Evolutionary conservation across 306 rosid species (phyloP).

Genomic region (Parietaria judaica): DNA sequence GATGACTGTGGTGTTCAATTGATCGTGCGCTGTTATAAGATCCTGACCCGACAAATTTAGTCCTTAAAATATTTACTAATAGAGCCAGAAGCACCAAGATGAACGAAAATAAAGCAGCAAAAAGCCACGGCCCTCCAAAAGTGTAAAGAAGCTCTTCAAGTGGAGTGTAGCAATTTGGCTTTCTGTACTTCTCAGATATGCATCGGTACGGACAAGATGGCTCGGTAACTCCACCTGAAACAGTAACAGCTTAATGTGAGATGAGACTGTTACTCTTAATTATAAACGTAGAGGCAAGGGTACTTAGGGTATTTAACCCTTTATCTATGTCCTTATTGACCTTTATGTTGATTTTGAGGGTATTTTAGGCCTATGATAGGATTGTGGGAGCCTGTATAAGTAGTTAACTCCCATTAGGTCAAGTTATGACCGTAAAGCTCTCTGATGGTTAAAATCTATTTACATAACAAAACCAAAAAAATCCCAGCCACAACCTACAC

Average conservation of each 20-base stretch:
- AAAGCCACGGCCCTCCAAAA: constrained; percentile 89
- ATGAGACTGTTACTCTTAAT: neutral
- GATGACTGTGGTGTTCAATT: constrained; percentile 58
- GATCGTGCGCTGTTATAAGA: constrained; percentile 56
- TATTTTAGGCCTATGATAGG: no score
- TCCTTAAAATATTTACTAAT: constrained; percentile 61
- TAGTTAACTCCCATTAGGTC: no score
- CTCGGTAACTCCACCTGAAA: constrained; percentile 66
- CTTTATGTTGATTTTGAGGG: no score
- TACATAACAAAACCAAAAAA: no score
- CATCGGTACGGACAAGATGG: constrained; percentile 78
- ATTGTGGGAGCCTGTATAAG: no score
- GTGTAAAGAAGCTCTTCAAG: constrained; percentile 91
- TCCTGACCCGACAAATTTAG: constrained; percentile 67
- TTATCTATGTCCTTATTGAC: no score
- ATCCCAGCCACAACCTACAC: no score
- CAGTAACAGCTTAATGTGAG: constrained; percentile 18
- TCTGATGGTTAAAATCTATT: no score
- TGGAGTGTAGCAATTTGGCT: constrained; percentile 95
- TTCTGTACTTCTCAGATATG: constrained; percentile 82
- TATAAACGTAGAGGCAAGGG: no score
- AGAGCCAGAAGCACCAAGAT: constrained; percentile 61
- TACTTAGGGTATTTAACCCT: no score
- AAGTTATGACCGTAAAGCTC: no score
- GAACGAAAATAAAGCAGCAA: constrained; percentile 60